Conservation (phyloP, 352 stramenopile genomes). For the Phytopythium sindhum region DNA sequence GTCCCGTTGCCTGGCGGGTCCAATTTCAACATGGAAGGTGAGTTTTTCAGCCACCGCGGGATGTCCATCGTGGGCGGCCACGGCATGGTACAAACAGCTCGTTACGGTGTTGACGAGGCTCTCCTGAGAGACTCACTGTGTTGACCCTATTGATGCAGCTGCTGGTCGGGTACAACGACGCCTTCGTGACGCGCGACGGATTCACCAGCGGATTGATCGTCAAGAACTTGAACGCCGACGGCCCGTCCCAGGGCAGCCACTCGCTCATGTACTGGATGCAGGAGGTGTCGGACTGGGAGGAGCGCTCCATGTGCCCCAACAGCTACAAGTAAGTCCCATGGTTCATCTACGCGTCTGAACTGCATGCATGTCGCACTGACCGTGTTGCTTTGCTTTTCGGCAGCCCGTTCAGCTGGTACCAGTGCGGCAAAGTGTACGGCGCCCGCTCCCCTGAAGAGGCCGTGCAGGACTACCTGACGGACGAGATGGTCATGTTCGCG, state of each 20-base stretch:
- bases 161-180: slow-evolving; percentile 76
- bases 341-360: not conserved
- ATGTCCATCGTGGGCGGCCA: slow-evolving; percentile 82
- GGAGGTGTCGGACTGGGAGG: slow-evolving; percentile 78
- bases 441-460: slow-evolving; percentile 38
- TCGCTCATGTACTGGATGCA: slow-evolving; percentile 82
- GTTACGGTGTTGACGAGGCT: not conserved
- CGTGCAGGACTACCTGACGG: slow-evolving; percentile 49
- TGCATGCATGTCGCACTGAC: not conserved
- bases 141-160: slow-evolving; percentile 32
- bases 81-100: slow-evolving; percentile 50
- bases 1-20: slow-evolving; percentile 60
- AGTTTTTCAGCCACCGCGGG: slow-evolving; percentile 76
- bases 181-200: slow-evolving; percentile 66
- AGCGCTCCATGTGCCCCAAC: slow-evolving; percentile 74
- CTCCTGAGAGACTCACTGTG: not conserved
- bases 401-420: slow-evolving; percentile 81
- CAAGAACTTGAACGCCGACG: slow-evolving; percentile 74
- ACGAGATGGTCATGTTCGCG: slow-evolving; percentile 66
- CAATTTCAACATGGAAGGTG: slow-evolving; percentile 82
- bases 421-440: slow-evolving; percentile 50
- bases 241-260: slow-evolving; percentile 61
- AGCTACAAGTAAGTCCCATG: slow-evolving; percentile 59
- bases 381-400: slow-evolving; percentile 4
- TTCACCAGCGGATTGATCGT: slow-evolving; percentile 75